Evolutionary conservation across 805 yeast species (phyloP), one percentile per base, ranked within the genome.

Genomic region (Metschnikowia cubensis): DNA sequence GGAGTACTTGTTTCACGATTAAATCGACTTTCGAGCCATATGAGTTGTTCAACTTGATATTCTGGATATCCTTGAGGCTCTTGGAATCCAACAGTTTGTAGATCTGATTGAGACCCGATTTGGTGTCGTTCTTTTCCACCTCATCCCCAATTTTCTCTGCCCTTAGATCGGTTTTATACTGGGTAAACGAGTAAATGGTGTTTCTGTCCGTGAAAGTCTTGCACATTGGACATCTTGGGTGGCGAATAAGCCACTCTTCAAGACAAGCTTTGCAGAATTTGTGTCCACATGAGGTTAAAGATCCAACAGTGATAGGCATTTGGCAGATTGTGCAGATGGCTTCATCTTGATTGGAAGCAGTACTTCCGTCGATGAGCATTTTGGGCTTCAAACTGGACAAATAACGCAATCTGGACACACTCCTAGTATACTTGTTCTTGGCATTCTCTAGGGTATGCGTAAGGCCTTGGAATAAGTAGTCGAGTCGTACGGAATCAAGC

Each of bases 281-380:
- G 67, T 94, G 99, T 0, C 98, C 98, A 75, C 99, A 94, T 8
- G 82, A 82, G 0, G 96, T 85, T 49, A 94, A 71, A 0, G 94
- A 78, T 0, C 99, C 99, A 36, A 82, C 73, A 2, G 79, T 72
- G 45, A 90, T 88, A 1, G 79, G 63, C 3, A 83, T 76, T 18
- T 86, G 80, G 64, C 99, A 94, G 52, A 94, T 91, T 32, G 84
- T 78, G 66, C 99, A 94, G 17, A 76, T 66, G 48, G 75, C 63
- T 8, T 74, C 80, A 6, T 75, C 76, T 39, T 49, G n/a, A 47
- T 37, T 17, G 8, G 22, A 6, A 11, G 11, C 33, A 51, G 49
- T n/a, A 15, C 17, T 45, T 48, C 17, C 49, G 37, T 32, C 45
- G 50, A 29, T 42, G 41, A 35, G 46, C 29, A 11, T 15, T 40